phyloP scores from a whole-genome alignment of 345 rosid species.

The Raphanus sativus region DNA sequence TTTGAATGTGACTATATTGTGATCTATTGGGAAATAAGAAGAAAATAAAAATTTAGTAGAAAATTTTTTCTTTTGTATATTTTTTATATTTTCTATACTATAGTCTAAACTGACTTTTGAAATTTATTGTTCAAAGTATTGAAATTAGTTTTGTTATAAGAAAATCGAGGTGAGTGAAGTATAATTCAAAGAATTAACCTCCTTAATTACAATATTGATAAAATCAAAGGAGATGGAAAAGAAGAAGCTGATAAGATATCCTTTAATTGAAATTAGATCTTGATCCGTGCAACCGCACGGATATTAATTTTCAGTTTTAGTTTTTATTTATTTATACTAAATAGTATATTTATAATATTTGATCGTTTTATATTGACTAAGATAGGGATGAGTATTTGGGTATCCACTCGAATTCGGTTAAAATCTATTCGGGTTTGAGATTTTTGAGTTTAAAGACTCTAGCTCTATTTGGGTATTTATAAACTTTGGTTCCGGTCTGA shows the following conservation, averaged over 20 bases:
- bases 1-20: neutral
- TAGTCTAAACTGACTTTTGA: neutral
- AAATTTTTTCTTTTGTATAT: neutral
- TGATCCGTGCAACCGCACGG: no score
- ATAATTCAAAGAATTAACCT: conserved; percentile 11
- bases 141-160: neutral
- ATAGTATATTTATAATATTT: no score
- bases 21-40: neutral
- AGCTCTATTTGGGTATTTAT: no score
- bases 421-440: no score
- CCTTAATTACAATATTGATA: neutral
- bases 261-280: no score
- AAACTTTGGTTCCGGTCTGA: no score
- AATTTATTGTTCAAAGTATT: neutral
- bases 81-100: neutral
- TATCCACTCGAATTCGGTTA: no score
- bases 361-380: no score
- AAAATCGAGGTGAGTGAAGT: neutral
- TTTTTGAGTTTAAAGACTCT: no score
- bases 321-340: no score
- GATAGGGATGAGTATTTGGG: no score
- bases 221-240: neutral
- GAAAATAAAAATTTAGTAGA: neutral
- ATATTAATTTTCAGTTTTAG: no score
- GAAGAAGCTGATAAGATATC: conserved; percentile 8